Evolutionary conservation across 305 asterid genomes (phyloP).

Genomic region (Solanum hybrid): DNA sequence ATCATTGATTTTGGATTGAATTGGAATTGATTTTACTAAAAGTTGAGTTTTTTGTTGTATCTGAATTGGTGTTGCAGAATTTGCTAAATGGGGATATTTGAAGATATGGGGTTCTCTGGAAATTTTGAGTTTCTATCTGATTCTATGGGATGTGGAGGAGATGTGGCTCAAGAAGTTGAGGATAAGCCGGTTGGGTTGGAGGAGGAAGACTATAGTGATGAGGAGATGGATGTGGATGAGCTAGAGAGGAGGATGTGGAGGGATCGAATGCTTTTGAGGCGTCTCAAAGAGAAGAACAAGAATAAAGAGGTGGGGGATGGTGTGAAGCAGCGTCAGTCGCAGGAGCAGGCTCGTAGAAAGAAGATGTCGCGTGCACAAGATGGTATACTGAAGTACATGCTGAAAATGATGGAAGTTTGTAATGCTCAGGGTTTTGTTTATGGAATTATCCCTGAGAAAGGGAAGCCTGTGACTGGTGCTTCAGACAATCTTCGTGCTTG

Average conservation of each 20-base stretch:
- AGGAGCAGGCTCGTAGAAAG: constrained; percentile 62
- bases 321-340: constrained; percentile 36
- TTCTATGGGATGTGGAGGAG: constrained; percentile 22
- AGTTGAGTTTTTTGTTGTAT: neutral
- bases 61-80: neutral
- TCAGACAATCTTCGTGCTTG: constrained; percentile 63
- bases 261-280: constrained; percentile 35
- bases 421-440: constrained; percentile 65
- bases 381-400: constrained; percentile 60
- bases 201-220: constrained; percentile 48
- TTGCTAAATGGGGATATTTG: constrained; percentile 36
- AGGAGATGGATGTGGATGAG: constrained; percentile 52
- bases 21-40: neutral
- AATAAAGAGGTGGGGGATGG: constrained; percentile 18
- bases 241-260: constrained; percentile 56
- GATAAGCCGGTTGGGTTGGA: constrained; percentile 14
- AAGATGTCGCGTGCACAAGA: constrained; percentile 73
- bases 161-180: constrained; percentile 18
- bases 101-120: constrained; percentile 39
- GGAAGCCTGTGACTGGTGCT: constrained; percentile 58
- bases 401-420: constrained; percentile 64
- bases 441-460: constrained; percentile 62
- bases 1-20: neutral
- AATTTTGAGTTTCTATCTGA: constrained; percentile 37
- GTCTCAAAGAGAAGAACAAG: constrained; percentile 49